phyloP scores from a whole-genome alignment of 371 early-diverging fungal species.

The Rhizopus delemar region DNA sequence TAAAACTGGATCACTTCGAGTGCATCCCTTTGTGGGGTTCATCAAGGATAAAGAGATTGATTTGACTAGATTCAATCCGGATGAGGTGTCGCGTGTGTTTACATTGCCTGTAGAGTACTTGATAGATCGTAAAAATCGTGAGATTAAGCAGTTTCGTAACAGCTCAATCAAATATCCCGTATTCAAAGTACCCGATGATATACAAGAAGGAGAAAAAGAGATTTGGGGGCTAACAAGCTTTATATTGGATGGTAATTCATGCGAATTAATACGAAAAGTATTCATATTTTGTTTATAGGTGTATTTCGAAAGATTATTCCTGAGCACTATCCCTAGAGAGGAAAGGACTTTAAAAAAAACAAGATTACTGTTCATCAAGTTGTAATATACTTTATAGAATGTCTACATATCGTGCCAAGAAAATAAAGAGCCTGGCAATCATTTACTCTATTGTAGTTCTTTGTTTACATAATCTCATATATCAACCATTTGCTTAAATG shows the following conservation, averaged over 20 bases:
- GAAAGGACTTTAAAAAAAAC: not conserved
- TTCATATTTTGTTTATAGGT: conserved; percentile 18
- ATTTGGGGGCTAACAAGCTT: conserved; percentile 90
- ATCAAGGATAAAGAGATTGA: conserved; percentile 46
- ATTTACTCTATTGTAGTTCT: too few species aligned
- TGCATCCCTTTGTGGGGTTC: conserved; percentile 76
- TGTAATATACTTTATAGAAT: too few species aligned
- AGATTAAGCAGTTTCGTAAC: conserved; percentile 60
- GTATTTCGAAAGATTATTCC: conserved; percentile 43
- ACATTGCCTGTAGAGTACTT: conserved; percentile 68
- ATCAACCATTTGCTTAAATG: too few species aligned
- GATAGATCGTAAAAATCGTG: conserved; percentile 48
- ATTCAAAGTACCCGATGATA: conserved; percentile 56
- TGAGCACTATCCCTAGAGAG: conserved; percentile 27
- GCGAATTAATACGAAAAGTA: not conserved
- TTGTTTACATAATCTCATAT: too few species aligned
- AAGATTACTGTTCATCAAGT: too few species aligned
- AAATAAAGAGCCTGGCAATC: too few species aligned
- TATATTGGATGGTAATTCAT: conserved; percentile 61
- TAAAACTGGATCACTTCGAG: conserved; percentile 60
- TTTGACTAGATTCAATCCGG: conserved; percentile 47
- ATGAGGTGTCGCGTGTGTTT: conserved; percentile 76
- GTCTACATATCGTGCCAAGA: too few species aligned
- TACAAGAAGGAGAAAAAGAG: conserved; percentile 43
- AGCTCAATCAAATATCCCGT: conserved; percentile 62